These are phyloP conservation scores for Monosporascus sp. DNA, from an alignment of 2,329 filamentous ascomycete species.

Conservation along the genomic window DNA sequence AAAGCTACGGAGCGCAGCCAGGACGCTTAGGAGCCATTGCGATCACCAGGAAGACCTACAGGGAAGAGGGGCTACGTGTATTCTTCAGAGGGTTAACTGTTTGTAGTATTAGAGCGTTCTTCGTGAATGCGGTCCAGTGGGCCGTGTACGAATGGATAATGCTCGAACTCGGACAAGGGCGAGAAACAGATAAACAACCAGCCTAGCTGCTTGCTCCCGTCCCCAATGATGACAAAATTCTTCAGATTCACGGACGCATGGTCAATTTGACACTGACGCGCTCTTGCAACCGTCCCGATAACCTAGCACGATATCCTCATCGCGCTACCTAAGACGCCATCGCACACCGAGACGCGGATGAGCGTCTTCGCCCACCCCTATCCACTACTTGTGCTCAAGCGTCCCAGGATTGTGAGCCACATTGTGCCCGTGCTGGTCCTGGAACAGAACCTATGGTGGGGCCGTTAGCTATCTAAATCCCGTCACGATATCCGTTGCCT, in stretches of 20 bases:
- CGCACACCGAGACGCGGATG: too few relatives aligned
- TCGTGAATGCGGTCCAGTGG: constrained; percentile 94
- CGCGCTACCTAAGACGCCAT: too few relatives aligned
- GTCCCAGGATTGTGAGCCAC: constrained; percentile 35
- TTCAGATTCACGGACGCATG: too few relatives aligned
- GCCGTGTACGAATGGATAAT: constrained; percentile 88
- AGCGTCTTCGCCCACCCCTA: too few relatives aligned
- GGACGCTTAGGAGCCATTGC: constrained; percentile 50
- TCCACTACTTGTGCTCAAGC: constrained; percentile 22
- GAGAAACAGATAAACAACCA: neutral
- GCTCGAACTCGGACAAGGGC: constrained; percentile 44
- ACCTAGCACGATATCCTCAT: too few relatives aligned
- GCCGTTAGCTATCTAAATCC: constrained; percentile 1
- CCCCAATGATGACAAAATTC: too few relatives aligned
- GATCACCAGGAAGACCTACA: constrained; percentile 63
- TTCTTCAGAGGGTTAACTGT: constrained; percentile 74
- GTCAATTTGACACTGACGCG: too few relatives aligned
- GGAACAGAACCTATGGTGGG: constrained; percentile 28
- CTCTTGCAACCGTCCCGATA: too few relatives aligned
- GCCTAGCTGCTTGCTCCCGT: too few relatives aligned
- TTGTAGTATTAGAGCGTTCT: constrained; percentile 80
- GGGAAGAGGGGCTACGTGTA: constrained; percentile 51
- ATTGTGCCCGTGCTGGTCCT: constrained; percentile 33
- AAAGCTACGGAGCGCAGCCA: constrained; percentile 20
- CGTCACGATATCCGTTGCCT: neutral